Evolutionary conservation across 768 basidiomycete species (phyloP), one percentile per base, ranked within the genome.

Genomic region (Tephrocybe sp.): DNA sequence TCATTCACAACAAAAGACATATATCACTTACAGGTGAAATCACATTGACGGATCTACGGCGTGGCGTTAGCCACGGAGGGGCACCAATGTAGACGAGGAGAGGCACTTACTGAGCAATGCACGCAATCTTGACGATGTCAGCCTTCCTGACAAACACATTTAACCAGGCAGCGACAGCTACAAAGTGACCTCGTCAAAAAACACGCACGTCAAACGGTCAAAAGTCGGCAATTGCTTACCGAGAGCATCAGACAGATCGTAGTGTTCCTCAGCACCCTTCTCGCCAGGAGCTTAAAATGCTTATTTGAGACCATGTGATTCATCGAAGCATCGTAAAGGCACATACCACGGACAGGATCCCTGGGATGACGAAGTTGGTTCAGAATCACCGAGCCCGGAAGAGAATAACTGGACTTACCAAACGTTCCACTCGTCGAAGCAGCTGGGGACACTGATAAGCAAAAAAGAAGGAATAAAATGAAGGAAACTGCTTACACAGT

Each of bases 101-200:
- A 40, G 42, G 4, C 37, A 69, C 76, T 44, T 61, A 75, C 70
- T 84, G 82, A 3, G 82, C 80, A 38, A 82, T 74, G 57, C 81
- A 83, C 1, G 81, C 81, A 41, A 83, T 79, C 52, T 78, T 77
- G 37, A 83, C 76, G 6, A 80, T 67, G 55, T 80, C 77, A 4
- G 79, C 77, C 43, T 84, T 78, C 15, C 81, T 70, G 5, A 83
- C 72, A 52, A 84, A 78, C 4, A 82, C 75, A 57, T 83, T 82
- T 45, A 84, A 62, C 80, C 81, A 84, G 8, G 78, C 68, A 2
- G 77, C 78, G 42, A 84, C 79, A 15, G 79, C 81, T 73, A 57
- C 21, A 24, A 8, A 53, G 53, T 22, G 57, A 41, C n/a, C 16
- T 42, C 9, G 13, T 4, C 37, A 38, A 19, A 38, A 38, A 38